These are phyloP conservation scores for Rhodotorula mucilaginosa DNA, from an alignment of 1,284 basidiomycete genomes.

Conservation along the genomic window DNA sequence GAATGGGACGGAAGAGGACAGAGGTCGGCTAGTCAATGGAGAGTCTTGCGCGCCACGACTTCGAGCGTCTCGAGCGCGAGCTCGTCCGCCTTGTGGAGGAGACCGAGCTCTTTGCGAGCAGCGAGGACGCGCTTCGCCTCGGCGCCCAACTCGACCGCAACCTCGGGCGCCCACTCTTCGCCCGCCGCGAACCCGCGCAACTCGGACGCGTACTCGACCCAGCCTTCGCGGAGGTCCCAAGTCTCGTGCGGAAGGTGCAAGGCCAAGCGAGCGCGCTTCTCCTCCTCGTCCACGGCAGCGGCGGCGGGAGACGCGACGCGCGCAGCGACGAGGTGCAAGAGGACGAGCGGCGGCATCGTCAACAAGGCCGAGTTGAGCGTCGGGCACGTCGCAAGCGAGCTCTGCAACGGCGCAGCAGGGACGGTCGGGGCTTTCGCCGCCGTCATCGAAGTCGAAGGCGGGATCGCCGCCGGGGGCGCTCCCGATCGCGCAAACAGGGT, in stretches of 20 bases:
- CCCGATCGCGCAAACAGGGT: slow-evolving; percentile 23
- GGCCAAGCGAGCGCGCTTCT: neutral
- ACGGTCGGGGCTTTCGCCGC: neutral
- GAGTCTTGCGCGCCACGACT: slow-evolving; percentile 2
- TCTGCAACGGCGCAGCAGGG: neutral
- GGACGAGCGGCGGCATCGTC: slow-evolving; percentile 40
- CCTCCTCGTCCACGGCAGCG: neutral
- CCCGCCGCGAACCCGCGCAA: slow-evolving; percentile 43
- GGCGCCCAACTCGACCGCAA: slow-evolving; percentile 41
- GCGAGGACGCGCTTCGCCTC: slow-evolving; percentile 27
- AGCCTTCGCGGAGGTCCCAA: slow-evolving; percentile 38
- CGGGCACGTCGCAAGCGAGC: slow-evolving; percentile 30
- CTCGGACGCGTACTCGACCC: slow-evolving; percentile 41
- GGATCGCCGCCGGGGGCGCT: neutral
- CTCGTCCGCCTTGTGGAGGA: neutral
- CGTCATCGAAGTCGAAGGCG: neutral
- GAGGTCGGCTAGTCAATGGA: neutral
- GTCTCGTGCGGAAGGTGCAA: slow-evolving; percentile 42
- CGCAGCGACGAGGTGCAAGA: slow-evolving; percentile 42
- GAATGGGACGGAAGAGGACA: neutral
- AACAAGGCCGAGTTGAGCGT: slow-evolving; percentile 39
- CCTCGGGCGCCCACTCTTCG: slow-evolving; percentile 43
- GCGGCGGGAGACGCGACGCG: slow-evolving; percentile 33
- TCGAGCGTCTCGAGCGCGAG: slow-evolving; percentile 9
- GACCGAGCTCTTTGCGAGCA: neutral